Evolutionary conservation across 148 eudicot genomes (phyloP).

Genomic region (Rhododendron vialii): DNA sequence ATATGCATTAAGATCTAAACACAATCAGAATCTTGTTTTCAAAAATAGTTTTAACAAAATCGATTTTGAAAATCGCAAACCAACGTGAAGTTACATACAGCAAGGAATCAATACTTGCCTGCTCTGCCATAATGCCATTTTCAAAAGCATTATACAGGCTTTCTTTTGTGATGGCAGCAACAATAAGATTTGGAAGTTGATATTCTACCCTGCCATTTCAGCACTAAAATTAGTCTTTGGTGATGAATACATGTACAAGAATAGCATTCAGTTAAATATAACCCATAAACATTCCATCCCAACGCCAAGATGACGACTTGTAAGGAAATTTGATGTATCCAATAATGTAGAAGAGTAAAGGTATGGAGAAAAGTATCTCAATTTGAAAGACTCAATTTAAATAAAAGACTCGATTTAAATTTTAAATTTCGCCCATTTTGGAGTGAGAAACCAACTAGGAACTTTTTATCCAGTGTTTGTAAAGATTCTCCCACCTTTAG

Average conservation of each 20-base stretch:
- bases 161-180: conserved; percentile 76
- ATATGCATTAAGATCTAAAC: neutral
- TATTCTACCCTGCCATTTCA: conserved; percentile 73
- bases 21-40: neutral
- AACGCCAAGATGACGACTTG: neutral
- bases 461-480: neutral
- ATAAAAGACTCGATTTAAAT: neutral
- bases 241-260: neutral
- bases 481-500: neutral
- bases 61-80: neutral
- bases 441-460: neutral
- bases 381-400: neutral
- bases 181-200: conserved; percentile 91
- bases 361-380: neutral
- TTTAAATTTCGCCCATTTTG: neutral
- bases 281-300: neutral
- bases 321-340: neutral
- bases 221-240: neutral
- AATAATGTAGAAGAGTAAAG: neutral
- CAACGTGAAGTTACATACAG: neutral
- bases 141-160: conserved; percentile 80
- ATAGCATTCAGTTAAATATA: neutral
- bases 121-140: conserved; percentile 87
- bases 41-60: neutral
- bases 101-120: conserved; percentile 42